A percentile compares a stretch with the other conserved stretches of the same genome.
Conservation (phyloP, 2,329 filamentous ascomycete genomes). For the Arthroderma sp. region DNA sequence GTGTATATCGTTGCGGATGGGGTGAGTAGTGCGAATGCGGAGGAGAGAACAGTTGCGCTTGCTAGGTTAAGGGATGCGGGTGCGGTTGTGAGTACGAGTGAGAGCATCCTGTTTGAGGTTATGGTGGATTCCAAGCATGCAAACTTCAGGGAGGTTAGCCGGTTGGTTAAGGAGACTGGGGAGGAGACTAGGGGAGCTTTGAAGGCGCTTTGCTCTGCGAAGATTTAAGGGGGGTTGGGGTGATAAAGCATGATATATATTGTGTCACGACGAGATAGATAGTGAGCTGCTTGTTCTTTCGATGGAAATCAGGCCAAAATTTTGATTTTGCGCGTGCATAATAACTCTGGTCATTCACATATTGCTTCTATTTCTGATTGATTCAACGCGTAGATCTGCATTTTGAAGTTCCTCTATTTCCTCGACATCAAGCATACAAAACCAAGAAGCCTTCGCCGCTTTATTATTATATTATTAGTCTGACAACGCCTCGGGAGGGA, state of each 20-base stretch:
- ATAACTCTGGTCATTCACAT: no score
- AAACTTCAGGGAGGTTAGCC: conserved; percentile 59
- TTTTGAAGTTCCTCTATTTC: no score
- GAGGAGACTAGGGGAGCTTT: conserved; percentile 57
- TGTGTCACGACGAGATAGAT: no score
- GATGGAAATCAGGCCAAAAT: no score
- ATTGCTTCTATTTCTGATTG: no score
- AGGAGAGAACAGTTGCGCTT: conserved; percentile 70
- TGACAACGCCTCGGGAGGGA: conserved; percentile 14
- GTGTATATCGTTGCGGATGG: conserved; percentile 85
- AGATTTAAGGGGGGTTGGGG: conserved; percentile 28
- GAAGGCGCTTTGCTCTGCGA: conserved; percentile 43
- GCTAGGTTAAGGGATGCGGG: conserved; percentile 63
- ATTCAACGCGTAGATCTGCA: no score
- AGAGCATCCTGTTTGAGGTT: conserved; percentile 80
- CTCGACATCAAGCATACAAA: no score
- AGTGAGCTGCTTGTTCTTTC: no score
- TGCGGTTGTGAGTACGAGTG: conserved; percentile 68
- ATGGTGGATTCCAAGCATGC: conserved; percentile 65
- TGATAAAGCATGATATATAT: no score
- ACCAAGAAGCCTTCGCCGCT: no score
- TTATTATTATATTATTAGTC: no score
- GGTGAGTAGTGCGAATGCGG: conserved; percentile 72
- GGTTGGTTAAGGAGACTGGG: conserved; percentile 63
- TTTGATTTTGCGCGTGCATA: no score